A percentile compares a stretch with the other conserved stretches of the same genome.
Evolutionary conservation across 163 green algal genomes (phyloP).

Genomic region (Smithsoniella earleae): DNA sequence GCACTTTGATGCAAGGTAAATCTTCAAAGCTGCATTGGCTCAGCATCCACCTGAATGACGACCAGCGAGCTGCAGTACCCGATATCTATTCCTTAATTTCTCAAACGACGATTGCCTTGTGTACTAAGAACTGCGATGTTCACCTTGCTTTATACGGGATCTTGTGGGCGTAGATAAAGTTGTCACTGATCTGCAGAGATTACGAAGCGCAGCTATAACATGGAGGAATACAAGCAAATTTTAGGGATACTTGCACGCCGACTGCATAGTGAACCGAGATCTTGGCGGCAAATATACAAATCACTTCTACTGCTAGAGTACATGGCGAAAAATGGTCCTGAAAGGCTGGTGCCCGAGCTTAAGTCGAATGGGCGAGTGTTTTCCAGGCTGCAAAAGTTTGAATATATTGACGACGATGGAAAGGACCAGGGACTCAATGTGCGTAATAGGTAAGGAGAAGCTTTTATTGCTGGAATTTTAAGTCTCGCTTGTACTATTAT

Average conservation of each 20-base stretch:
- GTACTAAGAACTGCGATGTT: too few relatives aligned
- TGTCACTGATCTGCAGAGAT: constrained; percentile 57
- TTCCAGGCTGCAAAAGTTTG: constrained; percentile 15
- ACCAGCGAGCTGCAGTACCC: too few relatives aligned
- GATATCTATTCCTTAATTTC: too few relatives aligned
- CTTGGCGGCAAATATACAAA: constrained; percentile 92
- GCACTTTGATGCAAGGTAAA: constrained; percentile 51
- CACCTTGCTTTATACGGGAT: too few relatives aligned
- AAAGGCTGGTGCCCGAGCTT: constrained; percentile 23
- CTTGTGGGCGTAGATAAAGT: too few relatives aligned
- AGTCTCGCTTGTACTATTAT: too few relatives aligned
- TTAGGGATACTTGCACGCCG: constrained; percentile 56
- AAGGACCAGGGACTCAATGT: constrained; percentile 28
- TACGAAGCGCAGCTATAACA: constrained; percentile 48
- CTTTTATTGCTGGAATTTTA: too few relatives aligned
- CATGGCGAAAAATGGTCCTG: constrained; percentile 76
- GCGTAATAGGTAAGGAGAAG: background rate
- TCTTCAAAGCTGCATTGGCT: background rate
- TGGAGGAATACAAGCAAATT: constrained; percentile 60
- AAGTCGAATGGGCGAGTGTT: constrained; percentile 28
- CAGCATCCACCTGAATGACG: too few relatives aligned
- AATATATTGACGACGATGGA: constrained; percentile 8
- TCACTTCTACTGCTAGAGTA: constrained; percentile 82
- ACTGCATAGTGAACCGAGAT: constrained; percentile 54
- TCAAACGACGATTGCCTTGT: too few relatives aligned